A percentile compares a stretch with the other conserved stretches of the same genome.
Conservation (phyloP, 345 rosid genomes). For the Gossypium rotundifolium region DNA sequence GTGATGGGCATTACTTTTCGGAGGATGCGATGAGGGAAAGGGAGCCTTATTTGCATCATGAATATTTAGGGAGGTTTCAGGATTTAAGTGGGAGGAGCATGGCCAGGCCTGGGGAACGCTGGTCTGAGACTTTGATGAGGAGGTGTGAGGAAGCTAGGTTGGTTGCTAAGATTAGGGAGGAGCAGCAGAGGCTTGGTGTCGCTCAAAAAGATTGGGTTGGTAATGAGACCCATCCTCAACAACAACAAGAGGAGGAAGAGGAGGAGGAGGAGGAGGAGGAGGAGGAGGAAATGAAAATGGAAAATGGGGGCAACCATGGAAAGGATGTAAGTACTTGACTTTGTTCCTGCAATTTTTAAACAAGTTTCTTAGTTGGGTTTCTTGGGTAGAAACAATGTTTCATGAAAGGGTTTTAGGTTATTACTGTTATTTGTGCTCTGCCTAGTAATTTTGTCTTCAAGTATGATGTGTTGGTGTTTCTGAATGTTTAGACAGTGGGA, state of each 20-base stretch:
- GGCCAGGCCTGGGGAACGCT: constrained; percentile 94
- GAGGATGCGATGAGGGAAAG: constrained; percentile 98
- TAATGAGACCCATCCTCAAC: constrained; percentile 33
- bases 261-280: constrained; percentile 40
- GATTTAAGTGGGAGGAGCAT: constrained; percentile 63
- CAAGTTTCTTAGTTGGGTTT: neutral
- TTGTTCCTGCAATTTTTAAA: neutral
- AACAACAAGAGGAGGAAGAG: constrained; percentile 50
- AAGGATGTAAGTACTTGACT: constrained; percentile 5
- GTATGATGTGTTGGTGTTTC: neutral
- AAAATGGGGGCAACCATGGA: constrained; percentile 24
- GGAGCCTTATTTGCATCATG: constrained; percentile 92
- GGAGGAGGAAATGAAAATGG: constrained; percentile 46
- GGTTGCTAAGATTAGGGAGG: constrained; percentile 72
- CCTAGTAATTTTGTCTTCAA: neutral
- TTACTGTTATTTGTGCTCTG: neutral
- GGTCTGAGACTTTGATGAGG: constrained; percentile 95
- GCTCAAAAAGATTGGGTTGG: constrained; percentile 83
- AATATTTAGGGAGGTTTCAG: constrained; percentile 94
- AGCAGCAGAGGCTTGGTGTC: constrained; percentile 85
- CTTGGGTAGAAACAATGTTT: neutral
- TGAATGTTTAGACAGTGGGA: neutral
- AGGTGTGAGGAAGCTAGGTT: constrained; percentile 72
- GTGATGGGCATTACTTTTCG: constrained; percentile 71
- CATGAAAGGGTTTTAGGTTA: neutral